Evolutionary conservation across 2,329 filamentous ascomycete species (phyloP).

Genomic region (Diaporthe velutina): DNA sequence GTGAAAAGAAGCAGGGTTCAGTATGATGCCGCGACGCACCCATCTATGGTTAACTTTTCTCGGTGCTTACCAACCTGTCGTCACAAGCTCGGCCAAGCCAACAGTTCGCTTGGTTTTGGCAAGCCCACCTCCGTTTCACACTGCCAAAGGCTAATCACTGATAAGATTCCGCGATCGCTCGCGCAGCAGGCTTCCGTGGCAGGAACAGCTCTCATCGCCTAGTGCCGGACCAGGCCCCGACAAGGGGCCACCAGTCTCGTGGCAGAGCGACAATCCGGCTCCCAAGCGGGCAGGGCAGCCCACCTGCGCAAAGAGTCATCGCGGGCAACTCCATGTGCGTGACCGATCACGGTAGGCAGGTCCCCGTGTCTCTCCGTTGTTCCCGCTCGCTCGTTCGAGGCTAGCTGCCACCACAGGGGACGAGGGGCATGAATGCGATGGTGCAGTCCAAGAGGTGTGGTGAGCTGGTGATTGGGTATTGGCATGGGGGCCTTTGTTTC

Average conservation of each 20-base stretch:
- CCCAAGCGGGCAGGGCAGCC: background rate
- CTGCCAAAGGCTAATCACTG: constrained; percentile 27
- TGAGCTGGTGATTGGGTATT: constrained; percentile 23
- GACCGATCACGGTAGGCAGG: constrained; percentile 8
- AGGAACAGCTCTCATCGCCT: background rate
- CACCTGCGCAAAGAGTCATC: background rate
- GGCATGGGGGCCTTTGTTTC: constrained; percentile 28
- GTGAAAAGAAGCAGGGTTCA: background rate
- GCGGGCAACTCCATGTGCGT: constrained; percentile 17
- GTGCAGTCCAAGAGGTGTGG: constrained; percentile 26
- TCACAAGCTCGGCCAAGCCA: constrained; percentile 29
- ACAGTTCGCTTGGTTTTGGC: constrained; percentile 24
- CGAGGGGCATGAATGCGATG: constrained; percentile 25
- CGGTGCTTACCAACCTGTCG: constrained; percentile 19
- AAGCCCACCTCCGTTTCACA: constrained; percentile 28
- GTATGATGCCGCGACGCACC: background rate
- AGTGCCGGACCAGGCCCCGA: background rate
- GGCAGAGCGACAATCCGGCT: constrained; percentile 3
- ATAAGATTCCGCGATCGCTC: constrained; percentile 29
- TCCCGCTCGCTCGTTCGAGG: constrained; percentile 28
- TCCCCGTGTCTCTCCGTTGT: background rate
- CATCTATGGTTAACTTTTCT: background rate
- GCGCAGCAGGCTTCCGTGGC: background rate
- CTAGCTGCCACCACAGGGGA: background rate
- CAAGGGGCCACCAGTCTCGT: background rate